Conservation (phyloP, 495 filamentous ascomycete genomes). For the Aspergillus conjunctus region DNA sequence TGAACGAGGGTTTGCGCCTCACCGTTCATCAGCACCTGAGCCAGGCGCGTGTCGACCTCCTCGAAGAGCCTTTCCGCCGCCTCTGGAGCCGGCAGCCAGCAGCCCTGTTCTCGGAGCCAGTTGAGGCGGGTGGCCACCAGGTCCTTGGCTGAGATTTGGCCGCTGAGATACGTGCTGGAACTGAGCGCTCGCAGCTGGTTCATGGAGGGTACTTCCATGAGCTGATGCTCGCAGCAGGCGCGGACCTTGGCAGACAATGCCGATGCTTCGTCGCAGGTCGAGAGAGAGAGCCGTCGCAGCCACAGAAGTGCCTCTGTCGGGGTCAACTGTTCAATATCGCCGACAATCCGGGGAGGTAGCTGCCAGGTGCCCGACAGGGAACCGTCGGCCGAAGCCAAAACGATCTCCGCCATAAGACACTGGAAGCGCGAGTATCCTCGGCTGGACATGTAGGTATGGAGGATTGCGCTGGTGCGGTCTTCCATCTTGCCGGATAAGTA, state of each 20-base stretch:
- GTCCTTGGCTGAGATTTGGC: slow-evolving; percentile 13
- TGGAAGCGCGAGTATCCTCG: slow-evolving; percentile 39
- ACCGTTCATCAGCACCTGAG: slow-evolving; percentile 11
- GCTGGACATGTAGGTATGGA: slow-evolving; percentile 49
- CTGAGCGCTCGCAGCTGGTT: slow-evolving; percentile 17
- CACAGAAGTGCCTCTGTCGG: slow-evolving; percentile 43
- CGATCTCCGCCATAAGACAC: slow-evolving; percentile 46
- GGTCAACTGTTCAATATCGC: slow-evolving; percentile 46
- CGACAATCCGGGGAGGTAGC: slow-evolving; percentile 35
- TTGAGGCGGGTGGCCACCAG: slow-evolving; percentile 18
- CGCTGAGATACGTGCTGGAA: slow-evolving; percentile 21
- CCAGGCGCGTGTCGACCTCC: slow-evolving; percentile 15
- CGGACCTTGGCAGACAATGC: slow-evolving; percentile 16
- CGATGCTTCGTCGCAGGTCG: slow-evolving; percentile 11
- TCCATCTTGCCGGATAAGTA: slow-evolving; percentile 20
- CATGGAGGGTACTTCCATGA: slow-evolving; percentile 18
- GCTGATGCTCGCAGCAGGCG: slow-evolving; percentile 22
- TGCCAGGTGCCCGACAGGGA: slow-evolving; percentile 23
- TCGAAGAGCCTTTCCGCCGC: slow-evolving; percentile 11
- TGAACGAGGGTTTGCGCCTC: slow-evolving; percentile 15
- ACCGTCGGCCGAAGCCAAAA: slow-evolving; percentile 28
- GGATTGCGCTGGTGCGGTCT: slow-evolving; percentile 15
- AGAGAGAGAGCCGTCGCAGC: slow-evolving; percentile 25
- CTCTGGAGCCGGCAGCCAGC: slow-evolving; percentile 10
- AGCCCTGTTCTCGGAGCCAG: slow-evolving; percentile 20